Evolutionary conservation across 495 filamentous ascomycete genomes (phyloP).

Genomic region (Cairneyella variabilis): DNA sequence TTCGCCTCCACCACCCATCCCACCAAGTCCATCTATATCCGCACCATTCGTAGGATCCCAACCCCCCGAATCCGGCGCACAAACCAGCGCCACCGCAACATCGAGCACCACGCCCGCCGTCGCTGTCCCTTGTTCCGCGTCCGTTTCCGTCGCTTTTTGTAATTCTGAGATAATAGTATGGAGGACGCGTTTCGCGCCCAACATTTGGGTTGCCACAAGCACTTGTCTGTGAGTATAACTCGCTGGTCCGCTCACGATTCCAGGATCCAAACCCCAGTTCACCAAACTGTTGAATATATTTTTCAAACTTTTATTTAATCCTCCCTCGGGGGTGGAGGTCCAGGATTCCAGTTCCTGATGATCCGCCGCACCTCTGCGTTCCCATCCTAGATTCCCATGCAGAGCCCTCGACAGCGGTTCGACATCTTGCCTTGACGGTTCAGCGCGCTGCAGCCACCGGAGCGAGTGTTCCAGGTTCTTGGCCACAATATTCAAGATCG

Average conservation of each 20-base stretch:
- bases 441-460: conserved; percentile 63
- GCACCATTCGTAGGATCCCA: conserved; percentile 25
- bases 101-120: conserved; percentile 69
- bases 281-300: conserved; percentile 64
- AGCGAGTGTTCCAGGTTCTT: conserved; percentile 73
- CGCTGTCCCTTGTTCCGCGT: no score
- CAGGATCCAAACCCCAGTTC: conserved; percentile 66
- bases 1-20: conserved; percentile 7
- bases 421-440: conserved; percentile 65
- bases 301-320: conserved; percentile 58
- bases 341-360: conserved; percentile 75
- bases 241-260: conserved; percentile 62
- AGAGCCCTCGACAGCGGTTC: conserved; percentile 68
- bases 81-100: conserved; percentile 67
- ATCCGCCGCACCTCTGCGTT: conserved; percentile 59
- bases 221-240: conserved; percentile 79
- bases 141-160: conserved; percentile 45
- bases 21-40: background rate
- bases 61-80: conserved; percentile 57
- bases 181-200: conserved; percentile 64
- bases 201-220: conserved; percentile 58
- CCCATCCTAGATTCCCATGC: conserved; percentile 59
- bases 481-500: conserved; percentile 79
- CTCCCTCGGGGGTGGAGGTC: conserved; percentile 57
- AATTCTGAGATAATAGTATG: conserved; percentile 66